A percentile compares a stretch with the other conserved stretches of the same genome.
These are phyloP conservation scores for Penstemon newberryi DNA, from an alignment of 257 asterid genomes.

Conservation along the genomic window DNA sequence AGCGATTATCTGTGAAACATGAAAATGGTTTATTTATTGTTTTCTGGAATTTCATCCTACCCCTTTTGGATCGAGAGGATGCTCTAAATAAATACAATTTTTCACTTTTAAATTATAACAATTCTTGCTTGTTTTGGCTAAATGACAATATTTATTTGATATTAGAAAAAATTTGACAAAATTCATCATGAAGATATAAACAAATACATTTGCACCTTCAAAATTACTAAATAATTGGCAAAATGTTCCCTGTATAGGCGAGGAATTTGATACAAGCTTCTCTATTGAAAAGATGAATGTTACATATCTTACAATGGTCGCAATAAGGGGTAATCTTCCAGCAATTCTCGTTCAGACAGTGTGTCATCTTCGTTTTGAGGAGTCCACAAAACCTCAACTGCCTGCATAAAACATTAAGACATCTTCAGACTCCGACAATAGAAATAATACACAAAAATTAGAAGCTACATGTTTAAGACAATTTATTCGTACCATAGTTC, in stretches of 20 bases:
- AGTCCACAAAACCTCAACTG: constrained; percentile 95
- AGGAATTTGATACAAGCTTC: constrained; percentile 2
- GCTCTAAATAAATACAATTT: no score
- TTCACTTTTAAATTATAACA: no score
- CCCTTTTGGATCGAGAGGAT: no score
- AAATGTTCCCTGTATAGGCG: not conserved
- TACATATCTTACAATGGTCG: constrained; percentile 57
- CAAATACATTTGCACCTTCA: no score
- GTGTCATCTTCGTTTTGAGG: constrained; percentile 87
- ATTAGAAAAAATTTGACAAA: no score
- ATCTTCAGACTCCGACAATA: constrained; percentile 10
- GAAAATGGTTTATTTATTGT: no score
- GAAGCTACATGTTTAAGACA: not conserved
- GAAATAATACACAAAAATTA: constrained; percentile 1
- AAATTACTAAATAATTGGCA: no score
- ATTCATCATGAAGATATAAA: no score
- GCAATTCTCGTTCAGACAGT: constrained; percentile 80
- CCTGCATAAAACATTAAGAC: constrained; percentile 42
- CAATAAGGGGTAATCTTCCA: constrained; percentile 80
- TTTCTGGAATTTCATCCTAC: no score
- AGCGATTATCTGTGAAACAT: no score
- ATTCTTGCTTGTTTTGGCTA: no score
- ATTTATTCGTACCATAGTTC: constrained; percentile 56
- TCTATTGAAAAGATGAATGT: not conserved
- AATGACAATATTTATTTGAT: no score